These are phyloP conservation scores for Russula emetica DNA, from an alignment of 768 basidiomycete species.

Conservation along the genomic window DNA sequence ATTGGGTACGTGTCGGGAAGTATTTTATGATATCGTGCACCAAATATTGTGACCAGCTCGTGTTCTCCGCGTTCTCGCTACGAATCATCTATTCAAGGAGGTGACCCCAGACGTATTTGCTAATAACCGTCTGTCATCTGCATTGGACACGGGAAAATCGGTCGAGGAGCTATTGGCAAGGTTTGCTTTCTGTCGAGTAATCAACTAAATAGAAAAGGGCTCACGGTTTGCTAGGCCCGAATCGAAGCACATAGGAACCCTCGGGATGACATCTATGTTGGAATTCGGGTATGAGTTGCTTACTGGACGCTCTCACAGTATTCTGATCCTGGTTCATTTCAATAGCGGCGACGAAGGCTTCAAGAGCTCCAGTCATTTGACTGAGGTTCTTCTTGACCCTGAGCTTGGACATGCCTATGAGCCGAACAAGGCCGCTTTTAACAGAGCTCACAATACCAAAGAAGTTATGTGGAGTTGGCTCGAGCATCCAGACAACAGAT, in stretches of 20 bases:
- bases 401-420: neutral
- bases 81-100: conserved; percentile 34
- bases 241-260: conserved; percentile 13
- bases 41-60: conserved; percentile 25
- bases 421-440: conserved; percentile 5
- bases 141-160: conserved; percentile 31
- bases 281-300: conserved; percentile 5
- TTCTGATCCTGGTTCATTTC: neutral
- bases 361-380: conserved; percentile 28
- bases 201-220: conserved; percentile 15
- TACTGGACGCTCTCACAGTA: too few relatives aligned
- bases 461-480: conserved; percentile 3
- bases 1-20: conserved; percentile 32
- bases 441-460: neutral
- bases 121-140: conserved; percentile 31
- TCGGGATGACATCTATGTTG: conserved; percentile 14
- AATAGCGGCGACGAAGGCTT: conserved; percentile 26
- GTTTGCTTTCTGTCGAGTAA: neutral
- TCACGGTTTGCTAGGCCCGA: conserved; percentile 6
- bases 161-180: conserved; percentile 27
- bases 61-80: conserved; percentile 32
- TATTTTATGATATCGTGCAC: neutral
- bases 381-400: conserved; percentile 28
- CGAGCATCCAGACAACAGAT: conserved; percentile 7
- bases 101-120: conserved; percentile 32